Percentiles rank a stretch among this genome's conserved stretches.
phyloP scores from a whole-genome alignment of 2,329 filamentous ascomycete genomes.

The Arthrobotrys sphaeroides region DNA sequence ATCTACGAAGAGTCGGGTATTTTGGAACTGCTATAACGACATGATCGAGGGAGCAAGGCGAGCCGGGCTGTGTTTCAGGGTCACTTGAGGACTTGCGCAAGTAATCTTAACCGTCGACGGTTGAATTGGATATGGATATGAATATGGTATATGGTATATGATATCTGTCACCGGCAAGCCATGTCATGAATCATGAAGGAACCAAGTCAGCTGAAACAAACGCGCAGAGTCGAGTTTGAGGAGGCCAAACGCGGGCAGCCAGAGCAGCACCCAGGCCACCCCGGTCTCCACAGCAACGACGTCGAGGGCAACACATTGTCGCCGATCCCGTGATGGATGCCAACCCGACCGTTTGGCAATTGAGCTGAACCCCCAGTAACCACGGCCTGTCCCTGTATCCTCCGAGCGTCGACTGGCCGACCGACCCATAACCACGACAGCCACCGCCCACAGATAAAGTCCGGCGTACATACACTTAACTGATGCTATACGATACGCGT shows the following conservation, averaged over 20 bases:
- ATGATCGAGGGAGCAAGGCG: conserved; percentile 3
- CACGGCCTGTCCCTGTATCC: background rate
- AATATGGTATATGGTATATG: too few relatives aligned
- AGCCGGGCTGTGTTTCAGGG: conserved; percentile 4
- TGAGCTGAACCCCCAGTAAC: background rate
- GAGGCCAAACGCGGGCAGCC: conserved; percentile 22
- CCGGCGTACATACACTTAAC: too few relatives aligned
- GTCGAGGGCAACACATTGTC: conserved; percentile 35
- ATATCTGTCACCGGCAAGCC: too few relatives aligned
- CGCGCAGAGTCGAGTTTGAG: conserved; percentile 31
- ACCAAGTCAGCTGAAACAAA: conserved; percentile 29
- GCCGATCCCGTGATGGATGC: conserved; percentile 15
- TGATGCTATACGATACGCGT: too few relatives aligned
- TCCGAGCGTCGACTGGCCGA: too few relatives aligned
- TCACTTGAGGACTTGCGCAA: too few relatives aligned
- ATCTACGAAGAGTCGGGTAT: background rate
- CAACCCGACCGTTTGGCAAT: conserved; percentile 46
- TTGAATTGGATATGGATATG: background rate
- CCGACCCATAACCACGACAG: too few relatives aligned
- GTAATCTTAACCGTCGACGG: conserved; percentile 16
- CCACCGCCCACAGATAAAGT: too few relatives aligned
- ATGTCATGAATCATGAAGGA: too few relatives aligned
- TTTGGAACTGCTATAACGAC: conserved; percentile 21
- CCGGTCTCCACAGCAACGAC: conserved; percentile 49
- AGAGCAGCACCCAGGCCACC: background rate